phyloP scores from a whole-genome alignment of 2,329 filamentous ascomycete species.

The Myriosclerotinia scirpicola region DNA sequence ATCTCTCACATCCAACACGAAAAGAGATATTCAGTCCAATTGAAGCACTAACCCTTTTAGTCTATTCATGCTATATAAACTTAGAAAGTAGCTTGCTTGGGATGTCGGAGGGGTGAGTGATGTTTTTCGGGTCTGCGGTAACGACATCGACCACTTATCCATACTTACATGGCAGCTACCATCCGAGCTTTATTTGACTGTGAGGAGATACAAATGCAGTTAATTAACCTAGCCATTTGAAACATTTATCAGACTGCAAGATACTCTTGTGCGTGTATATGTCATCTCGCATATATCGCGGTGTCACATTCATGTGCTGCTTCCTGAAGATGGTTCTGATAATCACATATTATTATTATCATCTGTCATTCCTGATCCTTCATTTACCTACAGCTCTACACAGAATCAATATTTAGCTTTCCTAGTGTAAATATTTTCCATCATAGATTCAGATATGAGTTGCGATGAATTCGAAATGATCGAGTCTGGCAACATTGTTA shows the following conservation, averaged over 20 bases:
- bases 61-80: neutral
- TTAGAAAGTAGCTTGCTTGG: no score
- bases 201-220: no score
- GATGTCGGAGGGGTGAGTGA: no score
- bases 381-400: neutral
- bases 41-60: neutral
- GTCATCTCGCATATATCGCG: neutral
- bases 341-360: neutral
- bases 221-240: no score
- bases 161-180: no score
- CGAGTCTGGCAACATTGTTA: neutral
- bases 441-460: neutral
- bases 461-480: constrained; percentile 5
- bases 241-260: no score
- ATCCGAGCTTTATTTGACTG: no score
- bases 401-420: no score
- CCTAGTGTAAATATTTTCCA: neutral
- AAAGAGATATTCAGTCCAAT: neutral
- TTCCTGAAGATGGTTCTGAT: neutral
- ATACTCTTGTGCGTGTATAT: neutral
- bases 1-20: neutral
- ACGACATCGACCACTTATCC: no score
- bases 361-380: neutral
- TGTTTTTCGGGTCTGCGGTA: no score
- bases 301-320: no score